Evolutionary conservation across 345 rosid species (phyloP), one percentile per base, ranked within the genome.

Genomic region (Populus davidiana): DNA sequence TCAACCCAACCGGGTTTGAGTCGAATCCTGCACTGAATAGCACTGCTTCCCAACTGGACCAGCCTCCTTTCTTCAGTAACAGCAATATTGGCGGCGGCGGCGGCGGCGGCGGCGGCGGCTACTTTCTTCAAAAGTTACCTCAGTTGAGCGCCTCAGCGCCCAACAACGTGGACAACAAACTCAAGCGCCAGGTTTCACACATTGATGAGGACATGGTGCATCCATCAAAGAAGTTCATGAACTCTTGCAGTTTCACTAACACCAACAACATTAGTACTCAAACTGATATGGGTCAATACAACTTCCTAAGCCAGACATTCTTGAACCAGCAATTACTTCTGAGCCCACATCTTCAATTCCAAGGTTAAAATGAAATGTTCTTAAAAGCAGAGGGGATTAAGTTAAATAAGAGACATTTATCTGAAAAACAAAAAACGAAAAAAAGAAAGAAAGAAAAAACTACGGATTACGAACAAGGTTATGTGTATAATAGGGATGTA

Each of bases 281-380:
- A 68, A 67, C 68, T 75, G 91, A 85, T 70, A 75, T 81, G 70
- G 52, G 82, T 50, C 90, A 85, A 72, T 80, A 83, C 85, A 84
- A 59, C 83, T 86, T 84, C 56, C 74, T 86, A 61, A 88, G 80
- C 80, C 88, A 84, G 73, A 23, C 87, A 67, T 82, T 86, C 81
- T 81, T 85, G 82, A 86, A 84, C 75, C 95, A 89, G 79, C 86
- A 87, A 44, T 76, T 91, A 47, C 78, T 89, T 29, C 70, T 88
- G 82, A 86, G 85, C 76, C 90, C 88, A 68, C 82, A 84, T 81
- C 82, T 86, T 85, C 88, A 88, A 16, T 88, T 87, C 75, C 92
- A 86, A 69, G 90, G 90, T 23, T 89, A 65, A 85, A 78, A 73
- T 23, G 43, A 56, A 78, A 21, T 47, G 29, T 23, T 67, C 75